Base-by-base conservation (phyloP, 23 red algal species). In the Gracilaria domingensis region DNA sequence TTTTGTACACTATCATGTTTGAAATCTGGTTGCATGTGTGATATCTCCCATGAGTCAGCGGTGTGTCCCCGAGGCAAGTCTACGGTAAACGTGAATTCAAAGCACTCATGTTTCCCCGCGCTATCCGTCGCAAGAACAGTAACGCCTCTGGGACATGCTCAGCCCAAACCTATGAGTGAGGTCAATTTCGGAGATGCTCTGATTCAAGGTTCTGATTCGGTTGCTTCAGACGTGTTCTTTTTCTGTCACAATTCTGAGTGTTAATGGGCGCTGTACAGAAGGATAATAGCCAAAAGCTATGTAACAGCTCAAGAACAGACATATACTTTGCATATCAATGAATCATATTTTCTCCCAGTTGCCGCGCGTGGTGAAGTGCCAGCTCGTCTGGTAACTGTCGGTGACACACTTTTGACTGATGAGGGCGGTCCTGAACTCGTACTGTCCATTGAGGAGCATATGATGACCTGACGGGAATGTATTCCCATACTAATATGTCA, bases 61-160 rank as follows among this genome's bases (percentile, higher is more conserved):
- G 38, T 69, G 33, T 85, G 81, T 71, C 81, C 81, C 1, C 40
- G 29, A 23, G 81, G 81, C 4, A 69, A 85, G 36, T 65, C 81
- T 28, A 69, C 57, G 16, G 60, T 67, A 8, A 85, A 85, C 38
- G 57, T 85, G 51, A 85, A 85, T 51, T 60, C 45, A 29, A 47
- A 85, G 37, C 61, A 69, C 59, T 85, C 81, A 14, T 85, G 81
- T 69, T 85, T 85, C 60, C 81, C 81, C 14, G 81, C 56, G 5
- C 4, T 36, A 50, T 65, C 81, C 17, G 47, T 69, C 17, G 54
- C 71, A 32, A 48, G 47, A 24, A 51, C 8, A 32, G 45, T 70
- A 21, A 69, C 29, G 20, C 3, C 81, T 24, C 30, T 35, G 0
- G 57, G 81, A 4, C 14, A 9, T 7, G 17, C n/a, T 50, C 44